phyloP scores from a whole-genome alignment of 441 rosid genomes.

The Hypseocharis bilobata region DNA sequence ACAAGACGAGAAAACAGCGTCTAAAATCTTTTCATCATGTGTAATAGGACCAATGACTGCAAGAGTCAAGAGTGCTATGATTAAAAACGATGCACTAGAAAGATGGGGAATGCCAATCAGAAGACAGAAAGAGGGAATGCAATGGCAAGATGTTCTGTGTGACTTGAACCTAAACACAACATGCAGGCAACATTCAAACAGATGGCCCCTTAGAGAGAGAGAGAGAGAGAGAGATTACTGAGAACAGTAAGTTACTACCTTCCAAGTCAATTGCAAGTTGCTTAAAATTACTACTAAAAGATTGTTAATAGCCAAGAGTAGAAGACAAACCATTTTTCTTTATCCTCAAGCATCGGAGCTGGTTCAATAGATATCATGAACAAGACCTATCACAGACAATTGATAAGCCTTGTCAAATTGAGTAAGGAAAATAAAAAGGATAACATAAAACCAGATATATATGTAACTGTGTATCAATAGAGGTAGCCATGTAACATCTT shows the following conservation, averaged over 20 bases:
- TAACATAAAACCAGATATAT: neutral
- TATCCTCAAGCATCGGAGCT: constrained; percentile 99
- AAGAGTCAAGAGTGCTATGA: neutral
- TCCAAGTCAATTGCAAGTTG: constrained; percentile 10
- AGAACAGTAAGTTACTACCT: constrained; percentile 1
- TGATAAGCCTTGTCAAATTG: constrained; percentile 16
- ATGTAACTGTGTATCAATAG: neutral
- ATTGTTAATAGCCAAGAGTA: constrained; percentile 19
- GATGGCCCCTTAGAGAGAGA: constrained; percentile 6
- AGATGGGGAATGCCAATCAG: neutral
- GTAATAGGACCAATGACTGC: neutral
- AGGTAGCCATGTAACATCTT: neutral
- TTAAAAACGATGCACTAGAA: neutral
- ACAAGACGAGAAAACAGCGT: no score
- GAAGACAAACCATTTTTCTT: constrained; percentile 85
- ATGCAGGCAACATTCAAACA: neutral
- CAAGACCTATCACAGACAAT: constrained; percentile 56
- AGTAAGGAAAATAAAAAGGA: constrained; percentile 5
- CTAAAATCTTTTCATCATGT: neutral
- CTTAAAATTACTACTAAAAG: constrained; percentile 9
- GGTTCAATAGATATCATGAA: constrained; percentile 98
- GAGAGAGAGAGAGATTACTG: neutral
- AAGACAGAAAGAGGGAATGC: no score
- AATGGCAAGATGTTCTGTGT: no score
- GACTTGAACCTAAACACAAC: neutral